Evolutionary conservation across 2,329 filamentous ascomycete species (phyloP), one percentile per base, ranked within the genome.

Genomic region (Didymella pomorum): DNA sequence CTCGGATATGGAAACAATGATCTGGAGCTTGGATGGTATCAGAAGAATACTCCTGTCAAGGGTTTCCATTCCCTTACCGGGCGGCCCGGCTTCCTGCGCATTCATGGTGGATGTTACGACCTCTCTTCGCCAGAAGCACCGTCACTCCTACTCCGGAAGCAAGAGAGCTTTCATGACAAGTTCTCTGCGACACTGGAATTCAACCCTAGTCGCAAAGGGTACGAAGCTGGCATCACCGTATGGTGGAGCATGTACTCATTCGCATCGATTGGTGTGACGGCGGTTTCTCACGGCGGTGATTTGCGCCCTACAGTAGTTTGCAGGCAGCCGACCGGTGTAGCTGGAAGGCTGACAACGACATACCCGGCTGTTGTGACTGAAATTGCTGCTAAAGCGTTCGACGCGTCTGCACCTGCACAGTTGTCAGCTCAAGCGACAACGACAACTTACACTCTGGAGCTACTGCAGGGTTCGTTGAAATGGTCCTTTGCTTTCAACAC

Each of bases 141-240:
- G 0, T 81, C 84, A 0, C 77, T 86, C 63, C 77, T 86, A 2
- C 68, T 86, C 2, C 78, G 84, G 9, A 87, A 87, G 56, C 84
- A 87, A 65, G 79, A 75, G 0, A 76, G 79, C 0, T 80, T 77
- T 10, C 66, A 64, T 18, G 80, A 81, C 42, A 72, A 61, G 0
- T 86, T 82, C 67, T 70, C 76, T 23, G 79, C 78, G 0, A 76
- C 70, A 2, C 66, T 87, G 12, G 73, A 78, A 0, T 87, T 86
- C 58, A 64, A 71, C 0, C 83, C 83, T 0, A 73, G 69, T 0
- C 74, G 75, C 3, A 42, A 67, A 4, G 73, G 78, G 1, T 80
- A 80, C 2, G 84, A 87, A 71, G 84, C 84, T 0, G 84, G 85
- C 0, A 73, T 81, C 0, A 81, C 82, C 0, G 67, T 86, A 0